A percentile compares a stretch with the other conserved stretches of the same genome.
Conservation (phyloP, 2,329 filamentous ascomycete genomes). For the Colletotrichum noveboracense region DNA sequence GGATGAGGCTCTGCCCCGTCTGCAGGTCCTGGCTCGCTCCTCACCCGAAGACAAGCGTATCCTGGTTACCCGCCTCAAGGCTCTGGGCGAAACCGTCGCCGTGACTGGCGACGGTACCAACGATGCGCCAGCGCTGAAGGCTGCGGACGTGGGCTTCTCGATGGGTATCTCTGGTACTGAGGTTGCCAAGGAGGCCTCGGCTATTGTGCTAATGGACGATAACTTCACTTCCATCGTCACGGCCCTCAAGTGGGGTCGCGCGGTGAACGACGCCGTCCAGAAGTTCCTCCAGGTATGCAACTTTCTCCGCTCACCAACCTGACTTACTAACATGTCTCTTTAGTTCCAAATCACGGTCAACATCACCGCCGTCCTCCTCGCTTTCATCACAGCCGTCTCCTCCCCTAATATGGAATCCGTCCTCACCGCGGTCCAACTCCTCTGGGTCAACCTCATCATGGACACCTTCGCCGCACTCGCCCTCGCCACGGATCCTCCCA, state of each 20-base stretch:
- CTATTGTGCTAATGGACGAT: slow-evolving; percentile 71
- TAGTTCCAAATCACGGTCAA: slow-evolving; percentile 74
- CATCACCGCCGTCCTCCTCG: slow-evolving; percentile 70
- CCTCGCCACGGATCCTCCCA: slow-evolving; percentile 67
- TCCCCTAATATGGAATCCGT: slow-evolving; percentile 60
- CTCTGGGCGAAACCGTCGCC: slow-evolving; percentile 62
- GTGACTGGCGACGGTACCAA: slow-evolving; percentile 73
- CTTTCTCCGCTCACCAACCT: not conserved
- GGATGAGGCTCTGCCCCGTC: slow-evolving; percentile 53
- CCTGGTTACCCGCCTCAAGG: slow-evolving; percentile 59
- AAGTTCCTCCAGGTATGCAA: slow-evolving; percentile 65
- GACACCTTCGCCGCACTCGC: slow-evolving; percentile 71
- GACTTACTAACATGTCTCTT: not conserved
- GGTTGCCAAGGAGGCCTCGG: slow-evolving; percentile 72
- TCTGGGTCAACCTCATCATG: slow-evolving; percentile 76
- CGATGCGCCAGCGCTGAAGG: slow-evolving; percentile 69
- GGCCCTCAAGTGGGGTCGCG: slow-evolving; percentile 71
- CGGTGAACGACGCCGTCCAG: slow-evolving; percentile 71
- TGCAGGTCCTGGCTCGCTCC: slow-evolving; percentile 60
- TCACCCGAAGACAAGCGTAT: slow-evolving; percentile 66
- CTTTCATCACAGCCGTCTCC: slow-evolving; percentile 68
- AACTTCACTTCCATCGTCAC: slow-evolving; percentile 72
- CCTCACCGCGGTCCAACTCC: slow-evolving; percentile 68
- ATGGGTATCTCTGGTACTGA: slow-evolving; percentile 73
- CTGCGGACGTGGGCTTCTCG: slow-evolving; percentile 71